Base-by-base conservation (phyloP, 768 basidiomycete species). In the Mycena epipterygia region DNA sequence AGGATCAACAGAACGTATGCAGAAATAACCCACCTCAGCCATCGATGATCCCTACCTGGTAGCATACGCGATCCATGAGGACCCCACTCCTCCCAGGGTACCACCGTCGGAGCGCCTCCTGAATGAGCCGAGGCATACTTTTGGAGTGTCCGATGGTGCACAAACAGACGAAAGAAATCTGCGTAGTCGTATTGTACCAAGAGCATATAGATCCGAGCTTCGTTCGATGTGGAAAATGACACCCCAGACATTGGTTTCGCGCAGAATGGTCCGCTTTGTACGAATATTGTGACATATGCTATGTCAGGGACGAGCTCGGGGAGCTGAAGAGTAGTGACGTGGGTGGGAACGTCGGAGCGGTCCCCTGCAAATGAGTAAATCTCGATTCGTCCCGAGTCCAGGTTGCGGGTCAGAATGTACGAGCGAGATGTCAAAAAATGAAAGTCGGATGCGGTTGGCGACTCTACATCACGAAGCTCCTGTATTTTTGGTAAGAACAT, bases 21-120 rank as follows among this genome's bases (percentile, higher is more conserved):
- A 30, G 27, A 16, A 21, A 23, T 2, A 19, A 17, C 48, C 11
- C 5, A 70, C 70, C 64, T 49, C 23, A 53, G 44, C 72, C 72
- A 73, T 27, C 42, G 27, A 32, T 49, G 52, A 21, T 29, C 29
- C 32, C 51, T 29, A 6, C 67, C 67, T 19, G 32, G 46, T 12
- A 73, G 19, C 32, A 73, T n/a, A 9, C 72, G 72, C 5, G 72
- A 57, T 46, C 70, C 21, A 7, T 27, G 60, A 13, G 67, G 72
- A 25, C 72, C 72, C 72, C 72, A 73, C 5, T 67, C 68, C 5
- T 56, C 67, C 72, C 72, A 73, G 5, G 60, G 52, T 21, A 73
- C 60, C 5, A 25, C 49, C 19, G 17, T 35, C n/a, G n/a, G n/a
- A n/a, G n/a, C n/a, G n/a, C n/a, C n/a, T n/a, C n/a, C n/a, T n/a